Evolutionary conservation across 2,329 filamentous ascomycete genomes (phyloP).

Genomic region (Fusarium dlaminii): DNA sequence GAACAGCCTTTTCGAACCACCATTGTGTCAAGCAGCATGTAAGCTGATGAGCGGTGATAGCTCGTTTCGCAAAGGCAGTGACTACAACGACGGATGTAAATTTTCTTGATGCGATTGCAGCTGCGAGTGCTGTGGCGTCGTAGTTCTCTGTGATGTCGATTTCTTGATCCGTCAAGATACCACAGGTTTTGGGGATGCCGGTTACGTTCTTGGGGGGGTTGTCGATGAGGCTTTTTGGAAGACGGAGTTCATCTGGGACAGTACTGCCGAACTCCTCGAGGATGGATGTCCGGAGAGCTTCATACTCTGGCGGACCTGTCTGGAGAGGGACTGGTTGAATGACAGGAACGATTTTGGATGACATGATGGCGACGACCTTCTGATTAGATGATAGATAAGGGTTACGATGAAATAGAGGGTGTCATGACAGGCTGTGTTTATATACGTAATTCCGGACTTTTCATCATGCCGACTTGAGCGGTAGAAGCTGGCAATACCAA

Average conservation of each 20-base stretch:
- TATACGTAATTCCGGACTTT: not conserved
- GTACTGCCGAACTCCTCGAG: not conserved
- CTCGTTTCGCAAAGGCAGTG: conserved; percentile 62
- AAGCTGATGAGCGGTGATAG: conserved; percentile 65
- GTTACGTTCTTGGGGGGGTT: conserved; percentile 29
- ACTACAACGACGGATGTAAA: conserved; percentile 53
- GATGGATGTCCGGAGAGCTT: not conserved
- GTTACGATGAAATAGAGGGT: not conserved
- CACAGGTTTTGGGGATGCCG: conserved; percentile 42
- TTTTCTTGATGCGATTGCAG: conserved; percentile 48
- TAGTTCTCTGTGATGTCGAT: conserved; percentile 59
- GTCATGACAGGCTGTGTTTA: not conserved
- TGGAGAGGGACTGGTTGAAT: not conserved
- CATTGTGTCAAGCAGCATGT: conserved; percentile 62
- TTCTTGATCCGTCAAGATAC: conserved; percentile 56
- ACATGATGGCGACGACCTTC: not conserved
- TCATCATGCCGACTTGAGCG: not conserved
- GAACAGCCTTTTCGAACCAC: conserved; percentile 59
- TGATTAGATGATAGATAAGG: not conserved
- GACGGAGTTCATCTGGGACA: not conserved
- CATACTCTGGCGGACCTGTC: not conserved
- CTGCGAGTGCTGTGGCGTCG: conserved; percentile 54
- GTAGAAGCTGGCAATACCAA: not conserved
- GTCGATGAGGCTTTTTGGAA: not conserved
- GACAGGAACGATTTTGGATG: not conserved